Base-by-base conservation (phyloP, 2,329 filamentous ascomycete species). In the Paraphoma sp. region DNA sequence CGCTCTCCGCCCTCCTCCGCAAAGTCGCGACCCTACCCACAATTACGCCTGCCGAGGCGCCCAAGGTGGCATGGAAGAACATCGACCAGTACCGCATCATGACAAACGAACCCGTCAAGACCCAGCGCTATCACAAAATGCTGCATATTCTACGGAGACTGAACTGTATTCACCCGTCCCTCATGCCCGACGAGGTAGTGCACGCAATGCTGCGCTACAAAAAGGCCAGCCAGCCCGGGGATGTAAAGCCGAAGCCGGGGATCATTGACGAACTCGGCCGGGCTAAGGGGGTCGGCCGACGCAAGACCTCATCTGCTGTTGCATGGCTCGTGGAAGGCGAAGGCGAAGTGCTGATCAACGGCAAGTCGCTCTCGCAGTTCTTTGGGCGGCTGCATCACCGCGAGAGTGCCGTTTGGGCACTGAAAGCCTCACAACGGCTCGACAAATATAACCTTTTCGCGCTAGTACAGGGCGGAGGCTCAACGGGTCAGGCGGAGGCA, bases 371-470 rank as follows among this genome's bases (percentile, higher is more conserved):
- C 54, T 86, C 85, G 48, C 86, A 95, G 48, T 88, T 87, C 18
- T 99, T 99, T 76, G 91, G 89, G 33, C 88, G 95, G 36, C 79
- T 97, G 48, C 94, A 99, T 75, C 94, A 99, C 78, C 88, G 95
- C 43, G 95, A 98, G 81, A 97, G 92, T 73, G 94, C 92, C 2
- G 81, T 97, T 4, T 99, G 94, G 94, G 88, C 94, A 7, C 79
- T 99, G 71, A 92, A 93, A 70, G 85, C 87, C 48, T 96, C 93
- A 23, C 83, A 90, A 43, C 84, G 95, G 62, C 79, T 96, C 63
- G 93, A 97, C 82, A 98, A 97, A 78, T 99, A 99, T 83, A 99
- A 99, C 72, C 87, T 97, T 3, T 99, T 92, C 89, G 93, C 89
- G 51, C 79, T 91, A 48, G 91, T 93, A 3, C 84, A 86, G 56